Base-by-base conservation (phyloP, 495 filamentous ascomycete species). In the Lepraria neglecta region DNA sequence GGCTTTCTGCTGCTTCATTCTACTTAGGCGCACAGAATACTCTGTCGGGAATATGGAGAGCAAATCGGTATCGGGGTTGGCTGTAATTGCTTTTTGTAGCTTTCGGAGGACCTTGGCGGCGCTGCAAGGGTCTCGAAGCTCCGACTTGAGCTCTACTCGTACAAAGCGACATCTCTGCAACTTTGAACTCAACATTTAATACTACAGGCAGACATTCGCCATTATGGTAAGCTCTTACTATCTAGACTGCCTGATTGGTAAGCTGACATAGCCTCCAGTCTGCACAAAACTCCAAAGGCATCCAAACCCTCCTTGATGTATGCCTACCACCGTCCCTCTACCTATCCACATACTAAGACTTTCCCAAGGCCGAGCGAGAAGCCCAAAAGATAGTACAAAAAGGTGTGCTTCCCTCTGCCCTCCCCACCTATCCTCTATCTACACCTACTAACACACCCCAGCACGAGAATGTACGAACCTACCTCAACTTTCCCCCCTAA, bases 231-330 rank as follows among this genome's bases (percentile, higher is more conserved):
- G 43, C 24, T 7, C 21, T 30, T 1, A 14, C 35, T 7, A 24
- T 19, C 19, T 10, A 44, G 10, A 38, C 33, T 38, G 33, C 33
- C 33, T 38, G 33, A 38, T 6, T 38, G 33, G 33, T 38, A 3
- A 38, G 48, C 61, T 58, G 19, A 64, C 3, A 12, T 17, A 2
- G 19, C 31, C 24, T 12, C 30, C 64, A 97, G 94, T 94, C 94
- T 69, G 95, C 92, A 68, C 95, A 97, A 82, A 97, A 97, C 80
- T 96, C 92, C 68, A 86, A 88, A 68, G 94, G 94, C 73, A 98
- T 98, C 73, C 91, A 96, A 77, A 97, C 92, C 71, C 87, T 98
- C 63, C 91, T 98, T 75, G 95, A 98, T 80, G 94, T 98, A 89
- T 68, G 88, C 61, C 50, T 62, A 48, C 46, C 53, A 58, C 52